These are phyloP conservation scores for Podospora comata DNA, from an alignment of 495 filamentous ascomycete genomes.

Conservation along the genomic window DNA sequence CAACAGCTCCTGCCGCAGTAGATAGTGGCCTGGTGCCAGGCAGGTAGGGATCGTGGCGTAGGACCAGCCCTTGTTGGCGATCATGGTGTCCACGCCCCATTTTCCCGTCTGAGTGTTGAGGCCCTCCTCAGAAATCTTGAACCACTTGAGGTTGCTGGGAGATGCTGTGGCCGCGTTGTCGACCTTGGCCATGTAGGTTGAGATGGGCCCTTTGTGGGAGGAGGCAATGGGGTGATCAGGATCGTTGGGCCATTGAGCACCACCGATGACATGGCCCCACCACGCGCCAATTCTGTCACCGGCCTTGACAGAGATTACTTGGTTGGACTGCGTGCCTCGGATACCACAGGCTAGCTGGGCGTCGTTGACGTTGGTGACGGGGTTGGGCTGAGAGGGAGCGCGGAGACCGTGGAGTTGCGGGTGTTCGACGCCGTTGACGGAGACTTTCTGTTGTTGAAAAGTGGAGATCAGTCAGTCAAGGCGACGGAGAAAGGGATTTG, in stretches of 20 bases:
- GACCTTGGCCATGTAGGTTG: slow-evolving; percentile 54
- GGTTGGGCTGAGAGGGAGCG: slow-evolving; percentile 52
- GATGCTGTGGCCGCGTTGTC: slow-evolving; percentile 44
- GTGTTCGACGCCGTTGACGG: slow-evolving; percentile 52
- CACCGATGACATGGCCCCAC: slow-evolving; percentile 54
- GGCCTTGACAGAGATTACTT: slow-evolving; percentile 45
- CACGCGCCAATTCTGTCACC: slow-evolving; percentile 47
- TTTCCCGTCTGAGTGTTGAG: slow-evolving; percentile 44
- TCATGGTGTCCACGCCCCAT: slow-evolving; percentile 56
- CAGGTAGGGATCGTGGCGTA: slow-evolving; percentile 47
- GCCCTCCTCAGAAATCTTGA: slow-evolving; percentile 51
- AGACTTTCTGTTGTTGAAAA: slow-evolving; percentile 37
- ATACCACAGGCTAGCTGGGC: slow-evolving; percentile 45
- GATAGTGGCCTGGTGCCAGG: slow-evolving; percentile 51
- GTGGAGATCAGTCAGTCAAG: no score
- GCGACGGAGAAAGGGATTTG: no score
- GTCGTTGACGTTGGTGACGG: slow-evolving; percentile 49
- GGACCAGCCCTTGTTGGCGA: slow-evolving; percentile 45
- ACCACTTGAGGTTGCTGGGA: slow-evolving; percentile 44
- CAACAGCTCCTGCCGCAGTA: slow-evolving; percentile 53
- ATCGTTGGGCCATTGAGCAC: slow-evolving; percentile 48
- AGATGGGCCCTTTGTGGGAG: slow-evolving; percentile 53
- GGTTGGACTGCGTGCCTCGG: slow-evolving; percentile 40
- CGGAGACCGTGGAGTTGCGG: slow-evolving; percentile 54
- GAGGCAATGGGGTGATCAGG: slow-evolving; percentile 53